phyloP scores from a whole-genome alignment of 306 rosid species.

The Sechiopsis laciniata region DNA sequence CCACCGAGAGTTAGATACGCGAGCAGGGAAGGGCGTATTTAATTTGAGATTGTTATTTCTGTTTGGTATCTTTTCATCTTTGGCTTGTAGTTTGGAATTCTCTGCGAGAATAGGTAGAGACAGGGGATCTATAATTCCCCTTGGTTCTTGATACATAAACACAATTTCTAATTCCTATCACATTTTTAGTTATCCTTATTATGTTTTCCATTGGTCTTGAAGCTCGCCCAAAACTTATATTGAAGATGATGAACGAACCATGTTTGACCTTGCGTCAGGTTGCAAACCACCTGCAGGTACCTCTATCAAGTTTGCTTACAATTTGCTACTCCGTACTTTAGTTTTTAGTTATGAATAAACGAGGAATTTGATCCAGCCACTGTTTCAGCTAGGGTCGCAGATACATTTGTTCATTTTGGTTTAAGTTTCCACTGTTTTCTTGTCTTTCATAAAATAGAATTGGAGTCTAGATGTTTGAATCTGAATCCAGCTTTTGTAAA shows the following conservation, averaged over 20 bases:
- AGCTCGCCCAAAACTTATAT: constrained; percentile 42
- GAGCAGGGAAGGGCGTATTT: no score
- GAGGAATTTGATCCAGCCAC: neutral
- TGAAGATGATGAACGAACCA: constrained; percentile 34
- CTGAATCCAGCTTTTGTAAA: constrained; percentile 5
- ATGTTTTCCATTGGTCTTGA: constrained; percentile 23
- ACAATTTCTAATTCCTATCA: neutral
- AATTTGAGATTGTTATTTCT: no score
- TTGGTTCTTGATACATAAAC: no score
- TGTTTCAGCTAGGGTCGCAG: neutral
- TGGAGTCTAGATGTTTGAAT: neutral
- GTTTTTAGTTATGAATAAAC: constrained; percentile 2
- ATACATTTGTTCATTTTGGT: neutral
- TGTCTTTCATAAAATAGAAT: neutral
- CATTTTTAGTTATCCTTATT: neutral
- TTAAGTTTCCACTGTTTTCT: neutral
- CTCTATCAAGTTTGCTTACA: constrained; percentile 9
- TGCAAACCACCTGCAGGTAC: constrained; percentile 59
- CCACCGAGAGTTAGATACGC: no score
- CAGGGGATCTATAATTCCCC: no score
- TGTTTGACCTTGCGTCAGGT: constrained; percentile 40
- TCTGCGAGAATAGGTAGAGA: no score
- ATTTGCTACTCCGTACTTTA: neutral
- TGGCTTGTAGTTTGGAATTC: no score
- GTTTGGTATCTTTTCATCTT: no score